phyloP scores from a whole-genome alignment of 2,329 filamentous ascomycete genomes.

The Clarireedia monteithiana region DNA sequence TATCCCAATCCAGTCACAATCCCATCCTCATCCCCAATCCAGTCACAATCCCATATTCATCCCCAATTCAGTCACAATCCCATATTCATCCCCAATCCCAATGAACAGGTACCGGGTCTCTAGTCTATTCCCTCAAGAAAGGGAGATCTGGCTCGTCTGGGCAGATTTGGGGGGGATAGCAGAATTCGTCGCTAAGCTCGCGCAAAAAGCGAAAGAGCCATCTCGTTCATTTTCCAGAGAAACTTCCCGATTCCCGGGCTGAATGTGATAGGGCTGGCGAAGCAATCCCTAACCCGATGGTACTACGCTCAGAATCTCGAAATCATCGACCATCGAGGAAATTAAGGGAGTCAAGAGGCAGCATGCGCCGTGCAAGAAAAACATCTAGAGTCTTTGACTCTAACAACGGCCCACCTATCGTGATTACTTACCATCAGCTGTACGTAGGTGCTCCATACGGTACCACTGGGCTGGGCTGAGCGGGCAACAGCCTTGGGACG shows the following conservation, averaged over 20 bases:
- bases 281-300: too few species aligned
- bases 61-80: background rate
- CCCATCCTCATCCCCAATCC: background rate
- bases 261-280: background rate
- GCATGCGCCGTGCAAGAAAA: too few species aligned
- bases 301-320: too few species aligned
- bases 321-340: too few species aligned
- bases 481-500: too few species aligned
- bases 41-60: background rate
- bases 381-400: too few species aligned
- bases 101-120: background rate
- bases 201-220: background rate
- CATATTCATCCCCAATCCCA: background rate
- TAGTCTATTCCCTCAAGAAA: background rate
- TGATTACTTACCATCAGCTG: too few species aligned
- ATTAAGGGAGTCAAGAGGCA: too few species aligned
- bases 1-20: background rate
- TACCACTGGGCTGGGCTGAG: too few species aligned
- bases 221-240: background rate
- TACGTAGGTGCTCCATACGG: too few species aligned
- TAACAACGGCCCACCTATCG: too few species aligned
- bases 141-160: background rate
- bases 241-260: background rate
- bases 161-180: background rate
- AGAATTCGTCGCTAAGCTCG: slow-evolving; percentile 7